phyloP scores from a whole-genome alignment of 345 rosid genomes.

The Sonneratia caseolaris region DNA sequence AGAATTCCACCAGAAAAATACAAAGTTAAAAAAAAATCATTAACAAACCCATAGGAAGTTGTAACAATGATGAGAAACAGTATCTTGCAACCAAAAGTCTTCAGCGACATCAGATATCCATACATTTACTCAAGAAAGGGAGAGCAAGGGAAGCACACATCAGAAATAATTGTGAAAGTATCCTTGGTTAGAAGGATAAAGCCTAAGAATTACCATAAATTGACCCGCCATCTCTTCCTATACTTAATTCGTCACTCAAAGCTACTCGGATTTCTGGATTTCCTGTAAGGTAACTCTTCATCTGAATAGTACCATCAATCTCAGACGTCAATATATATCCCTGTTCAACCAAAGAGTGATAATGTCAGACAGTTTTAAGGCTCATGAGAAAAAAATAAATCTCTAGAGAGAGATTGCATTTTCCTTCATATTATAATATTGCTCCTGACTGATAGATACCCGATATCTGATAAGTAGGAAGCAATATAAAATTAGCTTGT shows the following conservation, averaged over 20 bases:
- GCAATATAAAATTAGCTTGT: background rate
- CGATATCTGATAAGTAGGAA: background rate
- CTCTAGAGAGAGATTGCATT: background rate
- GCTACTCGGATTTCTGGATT: conserved; percentile 96
- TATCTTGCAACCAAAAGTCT: background rate
- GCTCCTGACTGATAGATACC: background rate
- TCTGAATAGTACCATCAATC: conserved; percentile 98
- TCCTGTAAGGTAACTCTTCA: conserved; percentile 95
- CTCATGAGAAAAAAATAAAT: background rate
- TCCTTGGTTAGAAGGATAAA: conserved; percentile 2
- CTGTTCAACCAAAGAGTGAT: conserved; percentile 25
- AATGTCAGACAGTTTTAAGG: background rate
- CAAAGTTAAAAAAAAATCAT: background rate
- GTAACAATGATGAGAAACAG: background rate
- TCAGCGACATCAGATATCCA: background rate
- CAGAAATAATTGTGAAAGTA: background rate
- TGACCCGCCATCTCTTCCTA: conserved; percentile 75
- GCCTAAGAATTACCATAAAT: conserved; percentile 45
- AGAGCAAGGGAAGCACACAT: background rate
- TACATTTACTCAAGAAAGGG: background rate
- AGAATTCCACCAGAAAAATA: background rate
- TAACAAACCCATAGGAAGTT: background rate
- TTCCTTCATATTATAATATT: background rate
- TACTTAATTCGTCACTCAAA: conserved; percentile 80
- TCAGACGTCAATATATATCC: conserved; percentile 96